phyloP scores from a whole-genome alignment of 2,329 filamentous ascomycete species.

The Nemania abortiva region DNA sequence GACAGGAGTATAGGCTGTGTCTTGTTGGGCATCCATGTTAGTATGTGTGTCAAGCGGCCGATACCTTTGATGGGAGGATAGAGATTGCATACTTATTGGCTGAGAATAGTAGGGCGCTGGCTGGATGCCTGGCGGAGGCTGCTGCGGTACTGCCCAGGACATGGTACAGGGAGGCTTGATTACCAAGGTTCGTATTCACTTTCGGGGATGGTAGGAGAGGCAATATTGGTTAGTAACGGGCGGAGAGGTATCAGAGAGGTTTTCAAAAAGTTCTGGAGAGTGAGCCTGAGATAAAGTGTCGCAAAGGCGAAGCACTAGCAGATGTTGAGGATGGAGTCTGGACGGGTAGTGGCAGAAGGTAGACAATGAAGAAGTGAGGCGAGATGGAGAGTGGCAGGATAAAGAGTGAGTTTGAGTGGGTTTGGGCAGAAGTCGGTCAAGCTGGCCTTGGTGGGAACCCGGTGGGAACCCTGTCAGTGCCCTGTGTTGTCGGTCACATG shows the following conservation, averaged over 20 bases:
- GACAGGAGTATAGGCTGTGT: conserved; percentile 59
- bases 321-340: conserved; percentile 27
- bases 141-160: conserved; percentile 48
- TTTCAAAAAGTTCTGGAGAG: conserved; percentile 3
- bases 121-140: conserved; percentile 48
- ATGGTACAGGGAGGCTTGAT: conserved; percentile 38
- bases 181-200: conserved; percentile 9
- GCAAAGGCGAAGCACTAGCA: conserved; percentile 23
- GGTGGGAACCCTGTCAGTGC: too few relatives aligned
- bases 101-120: conserved; percentile 47
- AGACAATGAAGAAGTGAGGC: conserved; percentile 24
- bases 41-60: conserved; percentile 32
- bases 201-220: neutral
- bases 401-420: conserved; percentile 34
- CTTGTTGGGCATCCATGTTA: conserved; percentile 50
- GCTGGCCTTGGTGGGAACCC: conserved; percentile 17
- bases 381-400: conserved; percentile 19
- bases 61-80: neutral
- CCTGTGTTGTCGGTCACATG: conserved; percentile 4
- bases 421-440: conserved; percentile 27
- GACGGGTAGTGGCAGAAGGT: conserved; percentile 19
- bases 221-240: conserved; percentile 39
- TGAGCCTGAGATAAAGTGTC: conserved; percentile 27
- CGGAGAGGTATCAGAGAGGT: conserved; percentile 15
- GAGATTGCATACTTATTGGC: conserved; percentile 42